Evolutionary conservation across 768 basidiomycete species (phyloP), one percentile per base, ranked within the genome.

Genomic region (Hortiboletus flavorubellus): DNA sequence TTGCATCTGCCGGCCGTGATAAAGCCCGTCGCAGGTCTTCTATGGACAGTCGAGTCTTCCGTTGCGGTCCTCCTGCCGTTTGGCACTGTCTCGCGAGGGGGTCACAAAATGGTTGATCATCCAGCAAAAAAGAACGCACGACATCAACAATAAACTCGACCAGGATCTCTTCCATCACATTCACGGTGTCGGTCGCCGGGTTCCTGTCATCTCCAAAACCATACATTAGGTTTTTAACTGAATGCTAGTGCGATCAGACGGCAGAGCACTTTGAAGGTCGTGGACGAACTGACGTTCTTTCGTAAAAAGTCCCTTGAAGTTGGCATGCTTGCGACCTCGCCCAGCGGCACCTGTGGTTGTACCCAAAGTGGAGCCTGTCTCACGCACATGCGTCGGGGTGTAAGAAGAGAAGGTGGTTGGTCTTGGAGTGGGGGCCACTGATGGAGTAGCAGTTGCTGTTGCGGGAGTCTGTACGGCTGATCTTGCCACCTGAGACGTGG

Each of bases 191-290:
- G 38, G 82, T 87, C 3, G 91, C 87, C 1, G 93, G 91, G 61
- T 91, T 89, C 15, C 88, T 79, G 66, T 93, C 92, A 68, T 97
- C 93, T 11, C 93, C 93, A 71, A 96, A 97, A 30, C 91, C 93
- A 65, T 93, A 95, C 92, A 93, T 93, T 48, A 94, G 74, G 57
- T 80, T 89, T 62, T 86, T 84, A 55, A 94, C 92, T 92, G 62
- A 49, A 52, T 53, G 8, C 15, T 5, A 44, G 53, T 60, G 55
- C 30, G 50, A 53, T 51, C 59, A 64, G 55, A 55, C 42, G 60
- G 29, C 11, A 39, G 44, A 58, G 46, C 16, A 15, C 49, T 42
- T 35, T 5, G 18, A 35, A 16, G 41, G 45, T 34, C 21, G 5
- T 31, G 46, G 18, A 46, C 7, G 1, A 16, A 76, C 90, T 72